Base-by-base conservation (phyloP, 768 basidiomycete genomes). In the Calvatia gigantea region DNA sequence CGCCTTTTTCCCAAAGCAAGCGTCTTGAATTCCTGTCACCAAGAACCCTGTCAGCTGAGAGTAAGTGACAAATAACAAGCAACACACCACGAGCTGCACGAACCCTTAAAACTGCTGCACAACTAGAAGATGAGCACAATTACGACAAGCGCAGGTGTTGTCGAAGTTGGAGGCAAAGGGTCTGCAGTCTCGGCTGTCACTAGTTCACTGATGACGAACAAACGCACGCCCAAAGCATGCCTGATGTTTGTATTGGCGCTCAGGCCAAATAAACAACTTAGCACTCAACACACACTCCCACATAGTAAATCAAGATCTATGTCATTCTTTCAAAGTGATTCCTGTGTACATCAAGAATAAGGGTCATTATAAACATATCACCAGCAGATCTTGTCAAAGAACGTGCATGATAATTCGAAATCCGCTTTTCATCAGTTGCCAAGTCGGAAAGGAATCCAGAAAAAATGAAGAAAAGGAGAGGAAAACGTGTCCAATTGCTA, bases 81-180 rank as follows among this genome's bases (percentile, higher is more conserved):
- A 23, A 49, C 25, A 14, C 21, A 15, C 4, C 9, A 14, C n/a
- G 19, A 17, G 15, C 9, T 21, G n/a, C 5, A 48, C 32, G n/a
- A 48, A 49, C 33, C 21, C 33, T 37, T 12, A 49, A 21, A 12
- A 4, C 8, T 47, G 45, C 45, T 46, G 38, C 25, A 31, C 37
- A 56, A 21, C 55, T n/a, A n/a, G n/a, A n/a, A n/a, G n/a, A 56
- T 23, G 41, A 56, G 35, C 41, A n/a, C n/a, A 56, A 49, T 38
- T 31, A 55, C 7, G 25, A 28, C 6, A 25, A 45, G 9, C 21
- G 19, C 31, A 48, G 29, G 15, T 17, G 29, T 32, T 6, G 48
- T 21, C 23, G n/a, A 49, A 14, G 35, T 23, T 25, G 33, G 25
- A 23, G 19, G 27, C n/a, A 17, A 21, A 52, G 51, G 41, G 51